Percentiles rank a stretch among this genome's conserved stretches.
Conservation (phyloP, 495 filamentous ascomycete genomes). For the Hypoxylon intermedium region DNA sequence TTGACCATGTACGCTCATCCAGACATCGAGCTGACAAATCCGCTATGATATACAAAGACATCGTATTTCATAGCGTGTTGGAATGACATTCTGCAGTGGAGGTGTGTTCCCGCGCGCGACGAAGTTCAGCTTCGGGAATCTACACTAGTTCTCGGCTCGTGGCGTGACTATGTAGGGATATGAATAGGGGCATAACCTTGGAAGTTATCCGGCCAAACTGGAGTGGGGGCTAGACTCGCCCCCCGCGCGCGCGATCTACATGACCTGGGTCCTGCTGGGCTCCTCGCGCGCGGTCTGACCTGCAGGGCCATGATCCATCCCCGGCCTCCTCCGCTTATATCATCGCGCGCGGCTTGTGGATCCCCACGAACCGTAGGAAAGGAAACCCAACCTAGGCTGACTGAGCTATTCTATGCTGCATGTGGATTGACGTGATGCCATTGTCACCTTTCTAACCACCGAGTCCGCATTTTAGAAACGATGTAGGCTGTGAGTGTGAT, state of each 20-base stretch:
- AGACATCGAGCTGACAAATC: background rate
- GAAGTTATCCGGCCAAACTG: background rate
- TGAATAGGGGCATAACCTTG: no score
- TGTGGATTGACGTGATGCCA: background rate
- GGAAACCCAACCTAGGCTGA: no score
- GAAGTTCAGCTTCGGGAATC: background rate
- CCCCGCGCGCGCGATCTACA: background rate
- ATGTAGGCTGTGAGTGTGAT: constrained; percentile 15
- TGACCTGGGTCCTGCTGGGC: constrained; percentile 6
- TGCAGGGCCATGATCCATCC: constrained; percentile 6
- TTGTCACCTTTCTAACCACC: background rate
- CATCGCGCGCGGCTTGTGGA: constrained; percentile 41
- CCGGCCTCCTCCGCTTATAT: constrained; percentile 13
- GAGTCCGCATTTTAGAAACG: background rate
- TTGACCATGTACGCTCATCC: background rate
- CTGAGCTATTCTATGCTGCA: no score
- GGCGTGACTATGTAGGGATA: no score
- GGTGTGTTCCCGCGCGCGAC: background rate
- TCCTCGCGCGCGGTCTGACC: constrained; percentile 20
- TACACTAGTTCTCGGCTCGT: background rate
- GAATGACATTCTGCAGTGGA: background rate
- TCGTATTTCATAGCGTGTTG: background rate
- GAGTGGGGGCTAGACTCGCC: background rate
- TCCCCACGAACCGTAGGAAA: constrained; percentile 9
- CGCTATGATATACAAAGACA: background rate